Percentiles rank a stretch among this genome's conserved stretches.
phyloP scores from a whole-genome alignment of 225 moss, liverwort and hornwort species.

The Pleurozium schreberi region DNA sequence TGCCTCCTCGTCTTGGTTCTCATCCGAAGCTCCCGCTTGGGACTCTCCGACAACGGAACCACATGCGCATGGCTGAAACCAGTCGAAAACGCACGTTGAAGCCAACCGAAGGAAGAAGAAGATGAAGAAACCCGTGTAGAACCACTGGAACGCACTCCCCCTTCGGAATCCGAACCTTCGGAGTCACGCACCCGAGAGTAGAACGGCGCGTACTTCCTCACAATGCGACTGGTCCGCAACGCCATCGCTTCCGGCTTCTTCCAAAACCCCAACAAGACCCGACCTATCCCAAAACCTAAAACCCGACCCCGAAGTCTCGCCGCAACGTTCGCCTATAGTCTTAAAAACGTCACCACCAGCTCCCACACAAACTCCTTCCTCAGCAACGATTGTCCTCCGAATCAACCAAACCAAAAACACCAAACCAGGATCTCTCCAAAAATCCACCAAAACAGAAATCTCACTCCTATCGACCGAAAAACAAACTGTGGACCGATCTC shows the following conservation, averaged over 20 bases:
- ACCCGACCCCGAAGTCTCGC: not conserved
- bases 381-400: not conserved
- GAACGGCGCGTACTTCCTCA: conserved; percentile 11
- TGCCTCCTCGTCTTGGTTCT: conserved; percentile 21
- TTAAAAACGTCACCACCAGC: not conserved
- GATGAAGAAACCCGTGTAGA: not conserved
- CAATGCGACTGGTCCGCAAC: not conserved
- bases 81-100: conserved; percentile 21
- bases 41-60: conserved; percentile 41
- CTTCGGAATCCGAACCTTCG: conserved; percentile 18
- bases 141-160: not conserved
- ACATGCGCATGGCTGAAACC: not conserved
- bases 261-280: not conserved
- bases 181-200: conserved; percentile 11
- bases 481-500: not conserved
- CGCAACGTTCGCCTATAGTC: not conserved
- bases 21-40: conserved; percentile 38
- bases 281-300: not conserved
- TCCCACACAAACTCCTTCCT: not conserved
- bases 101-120: conserved; percentile 12
- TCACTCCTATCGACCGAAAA: not conserved
- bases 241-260: not conserved
- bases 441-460: not conserved
- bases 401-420: not conserved
- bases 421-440: not conserved